Percentiles rank a stretch among this genome's conserved stretches.
Conservation (phyloP, 257 asterid genomes). For the Nicotiana noctiflora region DNA sequence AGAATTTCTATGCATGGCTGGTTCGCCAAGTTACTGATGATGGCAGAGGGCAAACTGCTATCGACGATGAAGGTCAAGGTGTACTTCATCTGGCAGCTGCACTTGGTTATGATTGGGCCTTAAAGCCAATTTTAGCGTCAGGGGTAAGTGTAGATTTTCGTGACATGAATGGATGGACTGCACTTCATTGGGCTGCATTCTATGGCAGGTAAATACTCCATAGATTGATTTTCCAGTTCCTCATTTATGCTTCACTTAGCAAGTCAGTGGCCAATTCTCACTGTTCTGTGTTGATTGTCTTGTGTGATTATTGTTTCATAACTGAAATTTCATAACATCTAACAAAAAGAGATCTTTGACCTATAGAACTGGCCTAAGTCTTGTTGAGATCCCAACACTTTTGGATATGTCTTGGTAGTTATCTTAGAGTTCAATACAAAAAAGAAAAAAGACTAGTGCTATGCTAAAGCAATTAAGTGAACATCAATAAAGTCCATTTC, state of each 20-base stretch:
- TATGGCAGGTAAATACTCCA: slow-evolving; percentile 62
- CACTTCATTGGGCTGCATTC: slow-evolving; percentile 98
- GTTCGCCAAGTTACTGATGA: slow-evolving; percentile 50
- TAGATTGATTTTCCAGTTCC: background rate
- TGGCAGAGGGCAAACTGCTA: slow-evolving; percentile 45
- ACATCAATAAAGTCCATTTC: background rate
- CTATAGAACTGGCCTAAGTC: background rate
- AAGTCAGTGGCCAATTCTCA: background rate
- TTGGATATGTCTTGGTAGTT: background rate
- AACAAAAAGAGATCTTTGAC: background rate
- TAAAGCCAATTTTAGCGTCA: slow-evolving; percentile 58
- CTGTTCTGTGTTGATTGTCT: background rate
- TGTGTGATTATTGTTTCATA: slow-evolving; percentile 3
- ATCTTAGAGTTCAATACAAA: background rate
- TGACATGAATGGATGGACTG: slow-evolving; percentile 92
- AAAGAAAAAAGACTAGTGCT: too few relatives aligned
- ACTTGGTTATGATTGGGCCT: slow-evolving; percentile 88
- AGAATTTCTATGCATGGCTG: slow-evolving; percentile 69
- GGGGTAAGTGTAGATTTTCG: slow-evolving; percentile 86
- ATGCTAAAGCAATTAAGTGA: background rate
- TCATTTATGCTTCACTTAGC: background rate
- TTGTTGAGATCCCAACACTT: background rate
- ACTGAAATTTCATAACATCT: background rate
- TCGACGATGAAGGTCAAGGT: slow-evolving; percentile 81
- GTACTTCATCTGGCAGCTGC: slow-evolving; percentile 92